Conservation (phyloP, 306 rosid genomes). For the Trifolium repens region DNA sequence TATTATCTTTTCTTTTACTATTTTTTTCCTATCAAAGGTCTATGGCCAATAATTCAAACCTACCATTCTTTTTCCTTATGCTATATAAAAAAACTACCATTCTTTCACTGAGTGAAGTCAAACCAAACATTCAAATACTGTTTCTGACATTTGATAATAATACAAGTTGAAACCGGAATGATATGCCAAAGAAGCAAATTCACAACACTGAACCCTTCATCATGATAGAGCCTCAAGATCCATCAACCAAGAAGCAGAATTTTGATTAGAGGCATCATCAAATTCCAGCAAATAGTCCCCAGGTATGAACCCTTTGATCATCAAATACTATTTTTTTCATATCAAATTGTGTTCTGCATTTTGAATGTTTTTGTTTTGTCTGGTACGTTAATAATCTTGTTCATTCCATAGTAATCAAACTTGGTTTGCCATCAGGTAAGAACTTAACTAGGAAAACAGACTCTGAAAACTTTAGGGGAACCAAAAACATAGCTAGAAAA, state of each 20-base stretch:
- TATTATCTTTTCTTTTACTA: neutral
- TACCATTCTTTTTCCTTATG: slow-evolving; percentile 38
- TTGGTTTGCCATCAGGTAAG: neutral
- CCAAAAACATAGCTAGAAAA: neutral
- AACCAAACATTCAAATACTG: slow-evolving; percentile 47
- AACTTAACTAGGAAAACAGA: slow-evolving; percentile 14
- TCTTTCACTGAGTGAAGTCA: slow-evolving; percentile 31
- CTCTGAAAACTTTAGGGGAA: neutral
- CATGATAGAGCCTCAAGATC: slow-evolving; percentile 18
- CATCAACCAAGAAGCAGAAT: neutral
- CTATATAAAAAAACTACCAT: slow-evolving; percentile 39
- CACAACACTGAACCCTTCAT: slow-evolving; percentile 12
- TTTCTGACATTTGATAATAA: slow-evolving; percentile 17
- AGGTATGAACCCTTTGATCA: slow-evolving; percentile 43
- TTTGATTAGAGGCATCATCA: neutral
- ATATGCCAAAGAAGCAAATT: neutral
- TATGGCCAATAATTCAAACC: slow-evolving; percentile 38
- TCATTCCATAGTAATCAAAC: neutral
- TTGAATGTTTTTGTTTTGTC: neutral
- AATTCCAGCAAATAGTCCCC: slow-evolving; percentile 5
- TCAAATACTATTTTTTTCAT: too few species aligned
- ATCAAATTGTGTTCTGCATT: slow-evolving; percentile 13
- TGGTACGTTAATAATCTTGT: neutral
- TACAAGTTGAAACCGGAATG: neutral
- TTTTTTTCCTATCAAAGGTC: too few species aligned